These are phyloP conservation scores for Cnidoscolus chayamansa DNA, from an alignment of 441 rosid species.

Conservation along the genomic window DNA sequence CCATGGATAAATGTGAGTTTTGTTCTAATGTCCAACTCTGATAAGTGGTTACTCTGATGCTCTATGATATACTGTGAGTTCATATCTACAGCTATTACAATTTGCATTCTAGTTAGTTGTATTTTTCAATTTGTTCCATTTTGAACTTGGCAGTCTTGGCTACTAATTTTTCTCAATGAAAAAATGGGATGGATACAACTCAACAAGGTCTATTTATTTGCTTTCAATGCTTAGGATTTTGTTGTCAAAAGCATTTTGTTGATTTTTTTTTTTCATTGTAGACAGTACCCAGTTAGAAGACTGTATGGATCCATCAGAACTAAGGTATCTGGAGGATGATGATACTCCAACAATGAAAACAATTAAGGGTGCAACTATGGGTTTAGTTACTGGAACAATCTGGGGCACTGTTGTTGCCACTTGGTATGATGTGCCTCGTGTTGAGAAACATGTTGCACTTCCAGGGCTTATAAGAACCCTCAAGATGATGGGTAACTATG, in stretches of 20 bases:
- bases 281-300: slow-evolving; percentile 22
- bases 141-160: neutral
- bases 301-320: slow-evolving; percentile 74
- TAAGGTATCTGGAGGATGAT: slow-evolving; percentile 76
- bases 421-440: slow-evolving; percentile 91
- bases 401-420: slow-evolving; percentile 86
- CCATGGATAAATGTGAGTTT: no score
- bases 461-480: slow-evolving; percentile 83
- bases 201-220: neutral
- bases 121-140: neutral
- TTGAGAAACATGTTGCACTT: slow-evolving; percentile 84
- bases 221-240: neutral
- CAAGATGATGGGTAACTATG: slow-evolving; percentile 92
- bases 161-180: neutral
- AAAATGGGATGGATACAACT: neutral
- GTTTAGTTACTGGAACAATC: slow-evolving; percentile 74
- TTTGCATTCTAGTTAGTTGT: neutral
- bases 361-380: slow-evolving; percentile 81
- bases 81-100: no score
- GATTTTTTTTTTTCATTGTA: slow-evolving; percentile 4
- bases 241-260: neutral
- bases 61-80: neutral
- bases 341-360: slow-evolving; percentile 67
- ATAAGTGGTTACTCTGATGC: neutral
- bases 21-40: neutral